These are phyloP conservation scores for Penicillium nucicola DNA, from an alignment of 495 filamentous ascomycete species.

Conservation along the genomic window DNA sequence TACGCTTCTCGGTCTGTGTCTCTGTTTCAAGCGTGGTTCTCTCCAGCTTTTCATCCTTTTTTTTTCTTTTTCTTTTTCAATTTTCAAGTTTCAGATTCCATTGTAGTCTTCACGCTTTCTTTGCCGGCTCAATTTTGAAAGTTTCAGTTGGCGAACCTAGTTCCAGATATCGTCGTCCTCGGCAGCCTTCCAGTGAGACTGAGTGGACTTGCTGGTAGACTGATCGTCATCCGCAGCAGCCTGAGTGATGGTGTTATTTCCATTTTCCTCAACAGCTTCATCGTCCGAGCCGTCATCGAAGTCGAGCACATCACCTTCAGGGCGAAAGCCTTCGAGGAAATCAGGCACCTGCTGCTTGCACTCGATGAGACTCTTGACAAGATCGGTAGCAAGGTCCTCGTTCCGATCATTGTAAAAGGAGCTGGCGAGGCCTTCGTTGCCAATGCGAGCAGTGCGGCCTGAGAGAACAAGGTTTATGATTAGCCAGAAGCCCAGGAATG, in stretches of 20 bases:
- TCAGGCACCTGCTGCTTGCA: slow-evolving; percentile 74
- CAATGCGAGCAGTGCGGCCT: slow-evolving; percentile 94
- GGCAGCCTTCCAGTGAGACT: too few species aligned
- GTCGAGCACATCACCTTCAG: slow-evolving; percentile 45
- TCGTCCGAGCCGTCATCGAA: slow-evolving; percentile 65
- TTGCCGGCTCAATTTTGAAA: too few species aligned
- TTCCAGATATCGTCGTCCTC: background rate
- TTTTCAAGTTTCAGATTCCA: too few species aligned
- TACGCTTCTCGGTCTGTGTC: too few species aligned
- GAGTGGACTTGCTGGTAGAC: too few species aligned
- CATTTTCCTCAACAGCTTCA: slow-evolving; percentile 32
- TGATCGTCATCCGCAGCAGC: slow-evolving; percentile 8
- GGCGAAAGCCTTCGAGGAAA: slow-evolving; percentile 66
- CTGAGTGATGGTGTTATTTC: background rate
- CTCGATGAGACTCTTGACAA: slow-evolving; percentile 79
- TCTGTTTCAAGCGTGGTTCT: too few species aligned
- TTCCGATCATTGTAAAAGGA: slow-evolving; percentile 83
- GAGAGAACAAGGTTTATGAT: background rate
- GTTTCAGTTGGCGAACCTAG: too few species aligned
- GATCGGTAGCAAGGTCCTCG: slow-evolving; percentile 59
- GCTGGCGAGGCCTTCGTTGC: slow-evolving; percentile 78
- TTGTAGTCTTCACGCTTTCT: too few species aligned
- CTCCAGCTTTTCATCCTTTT: too few species aligned
- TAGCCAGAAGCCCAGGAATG: background rate
- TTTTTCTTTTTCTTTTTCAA: too few species aligned